These are phyloP conservation scores for Wickerhamiella spandovensis DNA, from an alignment of 805 yeast species.

Conservation along the genomic window DNA sequence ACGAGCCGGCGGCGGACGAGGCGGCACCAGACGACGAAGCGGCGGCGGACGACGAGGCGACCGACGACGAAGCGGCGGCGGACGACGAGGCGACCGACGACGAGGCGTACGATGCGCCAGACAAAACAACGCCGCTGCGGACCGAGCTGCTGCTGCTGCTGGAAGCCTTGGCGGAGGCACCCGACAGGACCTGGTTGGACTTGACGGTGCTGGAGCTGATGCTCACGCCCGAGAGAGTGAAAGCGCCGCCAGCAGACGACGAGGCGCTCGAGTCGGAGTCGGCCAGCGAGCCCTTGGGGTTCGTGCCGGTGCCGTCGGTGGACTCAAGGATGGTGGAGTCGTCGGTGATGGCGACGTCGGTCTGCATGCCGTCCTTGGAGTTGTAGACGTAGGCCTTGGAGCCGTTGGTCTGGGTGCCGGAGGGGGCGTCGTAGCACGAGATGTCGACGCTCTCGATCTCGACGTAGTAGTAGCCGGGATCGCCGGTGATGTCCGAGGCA, in stretches of 20 bases:
- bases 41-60: constrained; percentile 6
- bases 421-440: constrained; percentile 63
- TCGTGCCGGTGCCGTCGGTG: constrained; percentile 51
- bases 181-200: constrained; percentile 7
- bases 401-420: constrained; percentile 34
- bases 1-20: constrained; percentile 5
- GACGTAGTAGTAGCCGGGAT: constrained; percentile 74
- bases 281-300: constrained; percentile 24
- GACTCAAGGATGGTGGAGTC: constrained; percentile 47
- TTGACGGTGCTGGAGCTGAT: constrained; percentile 13
- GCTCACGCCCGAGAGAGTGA: constrained; percentile 10
- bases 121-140: constrained; percentile 8
- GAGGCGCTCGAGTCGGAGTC: constrained; percentile 6
- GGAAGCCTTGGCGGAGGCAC: constrained; percentile 8
- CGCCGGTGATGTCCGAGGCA: constrained; percentile 45
- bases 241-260: constrained; percentile 6
- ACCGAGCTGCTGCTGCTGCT: constrained; percentile 5
- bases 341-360: constrained; percentile 46
- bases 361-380: constrained; percentile 31
- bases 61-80: constrained; percentile 6
- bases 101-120: constrained; percentile 6
- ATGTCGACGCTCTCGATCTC: constrained; percentile 46
- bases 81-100: constrained; percentile 11
- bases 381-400: constrained; percentile 42
- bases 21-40: constrained; percentile 3